These are phyloP conservation scores for Penicillium sp. DNA, from an alignment of 2,329 filamentous ascomycete species.

Conservation along the genomic window DNA sequence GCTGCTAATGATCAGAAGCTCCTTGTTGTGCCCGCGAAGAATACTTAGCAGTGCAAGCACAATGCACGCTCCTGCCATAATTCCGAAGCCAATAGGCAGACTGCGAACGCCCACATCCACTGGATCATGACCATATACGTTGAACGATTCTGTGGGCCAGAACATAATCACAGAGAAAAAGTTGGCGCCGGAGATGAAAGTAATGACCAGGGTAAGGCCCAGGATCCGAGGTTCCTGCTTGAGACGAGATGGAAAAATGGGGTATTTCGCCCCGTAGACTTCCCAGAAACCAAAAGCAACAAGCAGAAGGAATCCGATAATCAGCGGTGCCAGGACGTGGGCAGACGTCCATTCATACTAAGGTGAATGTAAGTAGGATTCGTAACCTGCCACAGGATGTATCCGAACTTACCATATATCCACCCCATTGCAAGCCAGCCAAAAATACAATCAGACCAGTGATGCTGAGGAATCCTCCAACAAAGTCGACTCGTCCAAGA, in stretches of 20 bases:
- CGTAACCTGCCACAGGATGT: constrained; percentile 1
- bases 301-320: constrained; percentile 46
- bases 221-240: constrained; percentile 53
- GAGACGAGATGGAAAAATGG: constrained; percentile 47
- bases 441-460: constrained; percentile 50
- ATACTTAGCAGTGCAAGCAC: constrained; percentile 58
- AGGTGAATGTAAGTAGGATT: constrained; percentile 4
- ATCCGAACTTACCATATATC: constrained; percentile 40
- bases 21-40: constrained; percentile 59
- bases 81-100: constrained; percentile 63
- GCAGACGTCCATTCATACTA: constrained; percentile 48
- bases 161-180: constrained; percentile 58
- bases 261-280: constrained; percentile 46
- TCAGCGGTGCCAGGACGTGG: constrained; percentile 48
- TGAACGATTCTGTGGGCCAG: constrained; percentile 65
- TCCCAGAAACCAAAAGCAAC: constrained; percentile 50
- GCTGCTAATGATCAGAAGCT: constrained; percentile 60
- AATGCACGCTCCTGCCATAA: constrained; percentile 61
- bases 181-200: constrained; percentile 60
- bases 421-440: constrained; percentile 54
- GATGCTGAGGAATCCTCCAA: constrained; percentile 51
- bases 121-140: constrained; percentile 65
- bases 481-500: constrained; percentile 50
- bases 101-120: constrained; percentile 63
- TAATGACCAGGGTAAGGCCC: constrained; percentile 56